phyloP scores from a whole-genome alignment of 2,329 filamentous ascomycete species.

The Pyrenochaeta sp. region DNA sequence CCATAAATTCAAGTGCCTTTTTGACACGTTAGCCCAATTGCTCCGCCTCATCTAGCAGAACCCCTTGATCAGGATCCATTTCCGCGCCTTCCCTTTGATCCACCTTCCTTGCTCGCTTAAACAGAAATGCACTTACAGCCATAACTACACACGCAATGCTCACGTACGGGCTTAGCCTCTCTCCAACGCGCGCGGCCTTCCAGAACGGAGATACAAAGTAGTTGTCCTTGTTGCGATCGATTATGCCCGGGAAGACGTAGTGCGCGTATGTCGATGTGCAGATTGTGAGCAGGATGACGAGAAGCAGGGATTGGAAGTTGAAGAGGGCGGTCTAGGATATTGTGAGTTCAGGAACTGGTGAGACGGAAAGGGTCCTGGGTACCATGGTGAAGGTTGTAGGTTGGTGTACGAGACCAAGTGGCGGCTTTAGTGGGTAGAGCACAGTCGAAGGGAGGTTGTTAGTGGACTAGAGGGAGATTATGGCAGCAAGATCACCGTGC shows the following conservation, averaged over 20 bases:
- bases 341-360: background rate
- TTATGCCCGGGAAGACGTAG: conserved; percentile 84
- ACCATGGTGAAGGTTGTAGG: conserved; percentile 18
- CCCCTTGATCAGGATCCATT: background rate
- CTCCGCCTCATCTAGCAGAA: background rate
- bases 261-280: conserved; percentile 96
- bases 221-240: conserved; percentile 89
- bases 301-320: conserved; percentile 96
- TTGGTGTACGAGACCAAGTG: background rate
- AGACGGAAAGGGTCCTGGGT: too few relatives aligned
- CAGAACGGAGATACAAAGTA: conserved; percentile 89
- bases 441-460: background rate
- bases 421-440: background rate
- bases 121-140: conserved; percentile 69
- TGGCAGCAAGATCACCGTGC: background rate
- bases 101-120: background rate
- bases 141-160: conserved; percentile 92
- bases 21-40: background rate
- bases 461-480: background rate
- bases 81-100: too few relatives aligned
- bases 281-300: conserved; percentile 93
- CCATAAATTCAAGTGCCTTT: conserved; percentile 42
- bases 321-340: conserved; percentile 83
- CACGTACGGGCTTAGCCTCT: conserved; percentile 93
- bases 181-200: conserved; percentile 93